A percentile compares a stretch with the other conserved stretches of the same genome.
phyloP scores from a whole-genome alignment of 31 red algal species.

The Bonnemaisonia californica region DNA sequence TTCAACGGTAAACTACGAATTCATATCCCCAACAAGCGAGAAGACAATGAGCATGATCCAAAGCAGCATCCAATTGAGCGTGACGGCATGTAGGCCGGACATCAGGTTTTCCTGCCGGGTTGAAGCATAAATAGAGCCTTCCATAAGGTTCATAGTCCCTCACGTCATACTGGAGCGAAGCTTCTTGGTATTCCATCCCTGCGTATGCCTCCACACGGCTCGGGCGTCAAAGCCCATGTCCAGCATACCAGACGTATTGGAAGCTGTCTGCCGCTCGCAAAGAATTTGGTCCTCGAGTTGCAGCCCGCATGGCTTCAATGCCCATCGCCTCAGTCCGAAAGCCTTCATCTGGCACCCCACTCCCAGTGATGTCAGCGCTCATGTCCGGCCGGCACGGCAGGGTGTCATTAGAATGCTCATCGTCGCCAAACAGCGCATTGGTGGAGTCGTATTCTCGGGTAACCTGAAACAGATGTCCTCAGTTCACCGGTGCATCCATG shows the following conservation, averaged over 20 bases:
- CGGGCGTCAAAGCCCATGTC: slow-evolving; percentile 74
- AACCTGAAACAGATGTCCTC: slow-evolving; percentile 50
- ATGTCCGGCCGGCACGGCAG: neutral
- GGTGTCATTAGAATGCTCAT: slow-evolving; percentile 35
- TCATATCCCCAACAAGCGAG: slow-evolving; percentile 29
- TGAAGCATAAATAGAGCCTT: slow-evolving; percentile 53
- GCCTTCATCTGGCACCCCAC: slow-evolving; percentile 34
- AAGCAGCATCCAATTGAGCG: slow-evolving; percentile 66
- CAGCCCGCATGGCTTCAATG: slow-evolving; percentile 46
- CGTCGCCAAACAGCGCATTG: slow-evolving; percentile 48
- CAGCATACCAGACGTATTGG: slow-evolving; percentile 66
- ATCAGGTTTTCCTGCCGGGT: slow-evolving; percentile 51
- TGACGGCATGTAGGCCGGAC: slow-evolving; percentile 70
- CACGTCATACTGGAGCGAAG: slow-evolving; percentile 50
- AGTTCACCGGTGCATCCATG: slow-evolving; percentile 7
- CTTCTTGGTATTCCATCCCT: slow-evolving; percentile 44
- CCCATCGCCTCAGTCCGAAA: slow-evolving; percentile 45
- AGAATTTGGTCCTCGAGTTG: slow-evolving; percentile 56
- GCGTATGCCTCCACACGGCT: slow-evolving; percentile 66
- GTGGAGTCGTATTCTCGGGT: slow-evolving; percentile 55
- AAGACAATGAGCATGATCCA: slow-evolving; percentile 67
- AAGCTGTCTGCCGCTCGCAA: slow-evolving; percentile 45
- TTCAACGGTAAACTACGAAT: slow-evolving; percentile 32
- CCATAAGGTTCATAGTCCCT: slow-evolving; percentile 63
- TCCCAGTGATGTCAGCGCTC: slow-evolving; percentile 11